Conservation (phyloP, 1,284 basidiomycete species). For the Porogramme epimiltina region DNA sequence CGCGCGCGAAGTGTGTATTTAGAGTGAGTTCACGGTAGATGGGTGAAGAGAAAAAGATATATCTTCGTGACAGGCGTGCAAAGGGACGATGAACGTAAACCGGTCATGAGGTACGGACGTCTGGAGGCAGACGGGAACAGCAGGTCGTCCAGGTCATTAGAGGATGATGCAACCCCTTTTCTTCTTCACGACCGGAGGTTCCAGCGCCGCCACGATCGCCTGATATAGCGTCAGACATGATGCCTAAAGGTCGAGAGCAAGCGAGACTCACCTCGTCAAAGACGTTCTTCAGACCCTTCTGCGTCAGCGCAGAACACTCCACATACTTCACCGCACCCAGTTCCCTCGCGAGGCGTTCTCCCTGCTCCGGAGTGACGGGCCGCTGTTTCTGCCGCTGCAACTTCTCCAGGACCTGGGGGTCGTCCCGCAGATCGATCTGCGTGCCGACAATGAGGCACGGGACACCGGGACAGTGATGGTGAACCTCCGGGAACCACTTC, state of each 20-base stretch:
- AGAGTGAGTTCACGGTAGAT: conserved; percentile 29
- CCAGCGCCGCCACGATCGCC: conserved; percentile 98
- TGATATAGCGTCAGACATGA: conserved; percentile 33
- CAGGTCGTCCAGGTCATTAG: conserved; percentile 43
- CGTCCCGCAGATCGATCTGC: conserved; percentile 96
- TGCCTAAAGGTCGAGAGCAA: background rate
- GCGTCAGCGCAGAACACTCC: conserved; percentile 98
- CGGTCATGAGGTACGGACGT: conserved; percentile 22
- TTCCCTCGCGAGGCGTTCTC: conserved; percentile 93
- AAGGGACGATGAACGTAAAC: conserved; percentile 13
- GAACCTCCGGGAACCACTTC: conserved; percentile 99
- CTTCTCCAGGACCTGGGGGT: conserved; percentile 92
- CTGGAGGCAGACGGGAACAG: conserved; percentile 6
- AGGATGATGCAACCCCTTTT: conserved; percentile 84
- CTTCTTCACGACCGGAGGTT: conserved; percentile 91
- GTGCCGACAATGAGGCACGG: conserved; percentile 99
- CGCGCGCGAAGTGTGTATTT: conserved; percentile 30
- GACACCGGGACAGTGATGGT: conserved; percentile 99
- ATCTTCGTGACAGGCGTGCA: conserved; percentile 30
- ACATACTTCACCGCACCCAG: conserved; percentile 99
- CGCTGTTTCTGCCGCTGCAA: conserved; percentile 94
- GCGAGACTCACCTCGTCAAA: conserved; percentile 90
- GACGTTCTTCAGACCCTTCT: conserved; percentile 99
- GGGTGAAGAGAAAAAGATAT: conserved; percentile 30
- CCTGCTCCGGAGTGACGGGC: conserved; percentile 87